Base-by-base conservation (phyloP, 805 yeast species). In the Monosporozyma aquatica region DNA sequence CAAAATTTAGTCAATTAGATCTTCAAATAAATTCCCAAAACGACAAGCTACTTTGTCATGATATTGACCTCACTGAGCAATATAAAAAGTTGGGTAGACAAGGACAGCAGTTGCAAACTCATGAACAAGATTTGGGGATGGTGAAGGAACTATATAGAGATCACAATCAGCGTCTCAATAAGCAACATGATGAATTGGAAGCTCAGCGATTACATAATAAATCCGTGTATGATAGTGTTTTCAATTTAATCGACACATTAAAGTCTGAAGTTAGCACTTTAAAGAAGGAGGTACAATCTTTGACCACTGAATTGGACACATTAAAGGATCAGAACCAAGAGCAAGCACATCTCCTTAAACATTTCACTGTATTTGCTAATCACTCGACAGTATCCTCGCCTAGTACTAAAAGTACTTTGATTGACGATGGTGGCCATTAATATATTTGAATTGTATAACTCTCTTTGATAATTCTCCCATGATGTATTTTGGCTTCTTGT, bases 261-360 rank as follows among this genome's bases (percentile, higher is more conserved):
- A 49, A 47, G 37, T 46, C 41, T 35, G 52, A 50, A 42, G 35
- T 47, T 10, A 46, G 47, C n/a, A 17, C 41, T 10, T 35, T 51
- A 17, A 43, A 44, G 22, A 35, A 27, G 29, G 49, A 50, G 28
- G 37, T 52, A 17, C 24, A 35, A 3, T 11, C 22, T 8, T 38
- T 37, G 13, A 21, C 33, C n/a, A 42, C 18, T 17, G 44, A 38
- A 22, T 11, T 45, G 1, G 21, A 14, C 26, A 17, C 13, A 9
- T 13, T 40, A 18, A 34, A 26, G 14, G 38, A 36, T 9, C 18
- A 29, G 5, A 42, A 35, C 10, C 35, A 39, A 26, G 43, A 46
- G 20, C 49, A 46, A 35, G 35, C 21, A n/a, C 18, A 17, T n/a
- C n/a, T n/a, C n/a, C n/a, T n/a, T n/a, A n/a, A n/a, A n/a, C n/a